Conservation (phyloP, 495 filamentous ascomycete genomes). For the Massariosphaeria phaeospora region DNA sequence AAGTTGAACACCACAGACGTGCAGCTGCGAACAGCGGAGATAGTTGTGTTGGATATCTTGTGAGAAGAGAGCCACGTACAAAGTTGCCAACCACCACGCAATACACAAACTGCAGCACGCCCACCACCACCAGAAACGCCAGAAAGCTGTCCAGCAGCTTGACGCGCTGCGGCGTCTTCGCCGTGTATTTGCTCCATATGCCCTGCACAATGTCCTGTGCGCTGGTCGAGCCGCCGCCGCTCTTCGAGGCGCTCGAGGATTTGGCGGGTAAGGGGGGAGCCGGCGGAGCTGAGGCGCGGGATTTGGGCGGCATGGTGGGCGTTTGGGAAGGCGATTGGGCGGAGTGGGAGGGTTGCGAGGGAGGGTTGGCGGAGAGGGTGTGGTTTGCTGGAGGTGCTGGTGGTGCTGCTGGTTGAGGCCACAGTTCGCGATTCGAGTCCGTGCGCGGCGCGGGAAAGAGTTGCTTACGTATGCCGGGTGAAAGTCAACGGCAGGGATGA, state of each 20-base stretch:
- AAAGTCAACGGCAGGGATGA: too few relatives aligned
- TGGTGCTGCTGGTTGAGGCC: slow-evolving; percentile 21
- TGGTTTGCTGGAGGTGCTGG: neutral
- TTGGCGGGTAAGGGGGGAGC: slow-evolving; percentile 33
- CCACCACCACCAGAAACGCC: slow-evolving; percentile 79
- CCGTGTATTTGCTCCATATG: slow-evolving; percentile 69
- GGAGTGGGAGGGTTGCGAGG: slow-evolving; percentile 48
- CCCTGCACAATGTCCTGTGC: slow-evolving; percentile 50
- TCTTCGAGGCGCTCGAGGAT: neutral
- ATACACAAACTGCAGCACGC: slow-evolving; percentile 87
- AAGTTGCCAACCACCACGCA: slow-evolving; percentile 91
- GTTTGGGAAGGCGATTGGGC: slow-evolving; percentile 6
- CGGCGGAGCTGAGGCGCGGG: slow-evolving; percentile 11
- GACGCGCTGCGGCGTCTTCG: slow-evolving; percentile 78
- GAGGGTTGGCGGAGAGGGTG: neutral
- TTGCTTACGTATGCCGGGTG: slow-evolving; percentile 15
- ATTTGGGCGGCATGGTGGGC: neutral
- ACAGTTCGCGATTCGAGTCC: neutral
- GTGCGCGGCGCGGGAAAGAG: neutral
- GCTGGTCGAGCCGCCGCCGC: slow-evolving; percentile 33
- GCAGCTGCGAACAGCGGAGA: too few relatives aligned
- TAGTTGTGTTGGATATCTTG: too few relatives aligned
- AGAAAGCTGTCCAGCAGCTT: slow-evolving; percentile 92
- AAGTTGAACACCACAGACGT: too few relatives aligned
- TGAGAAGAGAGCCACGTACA: slow-evolving; percentile 52